These are phyloP conservation scores for Trichoderma hamatum DNA, from an alignment of 2,329 filamentous ascomycete species.

Conservation along the genomic window DNA sequence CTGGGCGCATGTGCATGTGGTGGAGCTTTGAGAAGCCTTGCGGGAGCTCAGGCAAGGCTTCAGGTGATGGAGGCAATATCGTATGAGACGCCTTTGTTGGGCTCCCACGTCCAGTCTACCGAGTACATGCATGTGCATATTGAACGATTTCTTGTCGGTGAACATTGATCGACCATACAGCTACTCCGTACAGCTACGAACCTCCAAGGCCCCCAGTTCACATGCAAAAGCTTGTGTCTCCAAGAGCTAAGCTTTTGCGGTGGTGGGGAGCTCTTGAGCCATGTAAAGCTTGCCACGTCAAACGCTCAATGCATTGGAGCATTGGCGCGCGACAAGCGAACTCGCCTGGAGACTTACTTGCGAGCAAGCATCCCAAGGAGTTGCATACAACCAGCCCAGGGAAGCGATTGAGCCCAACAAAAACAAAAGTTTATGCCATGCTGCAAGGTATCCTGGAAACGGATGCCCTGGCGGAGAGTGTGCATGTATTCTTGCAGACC, in stretches of 20 bases:
- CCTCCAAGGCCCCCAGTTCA: background rate
- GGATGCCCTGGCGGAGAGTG: background rate
- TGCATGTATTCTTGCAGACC: conserved; percentile 11
- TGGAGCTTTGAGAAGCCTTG: conserved; percentile 3
- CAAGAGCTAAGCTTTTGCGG: background rate
- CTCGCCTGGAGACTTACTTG: background rate
- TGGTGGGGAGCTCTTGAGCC: conserved; percentile 1
- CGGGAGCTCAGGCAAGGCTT: background rate
- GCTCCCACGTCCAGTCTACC: background rate
- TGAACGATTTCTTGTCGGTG: background rate
- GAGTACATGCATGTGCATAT: background rate
- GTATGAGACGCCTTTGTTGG: background rate
- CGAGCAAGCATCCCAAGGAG: background rate
- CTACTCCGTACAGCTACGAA: background rate
- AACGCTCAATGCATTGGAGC: background rate
- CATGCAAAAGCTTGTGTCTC: conserved; percentile 1
- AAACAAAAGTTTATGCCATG: background rate
- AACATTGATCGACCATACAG: conserved; percentile 20
- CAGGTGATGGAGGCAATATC: background rate
- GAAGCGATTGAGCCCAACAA: conserved; percentile 15
- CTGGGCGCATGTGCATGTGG: background rate
- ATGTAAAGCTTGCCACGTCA: conserved; percentile 18
- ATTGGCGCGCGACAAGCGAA: background rate
- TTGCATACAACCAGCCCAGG: background rate
- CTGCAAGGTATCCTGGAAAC: conserved; percentile 4